phyloP scores from a whole-genome alignment of 169 alveolate genomes.

The Babesia gibsoni region DNA sequence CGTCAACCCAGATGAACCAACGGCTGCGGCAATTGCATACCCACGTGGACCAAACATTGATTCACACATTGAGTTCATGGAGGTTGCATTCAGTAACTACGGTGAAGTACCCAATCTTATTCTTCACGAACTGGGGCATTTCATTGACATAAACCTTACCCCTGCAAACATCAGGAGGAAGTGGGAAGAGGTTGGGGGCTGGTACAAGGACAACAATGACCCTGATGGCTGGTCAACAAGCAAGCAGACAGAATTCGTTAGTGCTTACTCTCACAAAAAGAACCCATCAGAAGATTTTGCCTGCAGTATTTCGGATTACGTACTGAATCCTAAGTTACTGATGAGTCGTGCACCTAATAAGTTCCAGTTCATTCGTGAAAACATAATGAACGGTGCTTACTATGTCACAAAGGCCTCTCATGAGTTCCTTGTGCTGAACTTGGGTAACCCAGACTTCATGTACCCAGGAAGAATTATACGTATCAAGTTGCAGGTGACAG shows the following conservation, averaged over 20 bases:
- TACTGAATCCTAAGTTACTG: slow-evolving; percentile 66
- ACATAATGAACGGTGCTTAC: slow-evolving; percentile 70
- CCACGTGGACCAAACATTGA: slow-evolving; percentile 69
- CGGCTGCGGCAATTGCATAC: slow-evolving; percentile 80
- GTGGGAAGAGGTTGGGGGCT: slow-evolving; percentile 68
- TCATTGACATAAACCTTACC: slow-evolving; percentile 56
- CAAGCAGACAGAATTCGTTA: slow-evolving; percentile 69
- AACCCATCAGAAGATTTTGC: slow-evolving; percentile 78
- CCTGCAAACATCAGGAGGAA: slow-evolving; percentile 43
- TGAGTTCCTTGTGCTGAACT: slow-evolving; percentile 69
- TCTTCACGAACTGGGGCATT: slow-evolving; percentile 74
- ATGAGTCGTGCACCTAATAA: slow-evolving; percentile 59
- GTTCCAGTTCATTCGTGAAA: slow-evolving; percentile 59
- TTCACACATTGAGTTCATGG: slow-evolving; percentile 77
- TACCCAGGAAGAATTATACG: slow-evolving; percentile 71
- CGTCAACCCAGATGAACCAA: slow-evolving; percentile 74
- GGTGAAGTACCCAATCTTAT: slow-evolving; percentile 66
- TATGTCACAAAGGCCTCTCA: slow-evolving; percentile 71
- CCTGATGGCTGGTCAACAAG: slow-evolving; percentile 76
- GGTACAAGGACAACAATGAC: slow-evolving; percentile 70
- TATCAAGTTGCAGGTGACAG: slow-evolving; percentile 55
- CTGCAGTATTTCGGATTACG: slow-evolving; percentile 69
- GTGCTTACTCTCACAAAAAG: slow-evolving; percentile 76
- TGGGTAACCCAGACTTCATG: slow-evolving; percentile 71
- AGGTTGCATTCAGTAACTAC: slow-evolving; percentile 72